Evolutionary conservation across 2,329 filamentous ascomycete genomes (phyloP), one percentile per base, ranked within the genome.

Genomic region (Aspergillus fructus): DNA sequence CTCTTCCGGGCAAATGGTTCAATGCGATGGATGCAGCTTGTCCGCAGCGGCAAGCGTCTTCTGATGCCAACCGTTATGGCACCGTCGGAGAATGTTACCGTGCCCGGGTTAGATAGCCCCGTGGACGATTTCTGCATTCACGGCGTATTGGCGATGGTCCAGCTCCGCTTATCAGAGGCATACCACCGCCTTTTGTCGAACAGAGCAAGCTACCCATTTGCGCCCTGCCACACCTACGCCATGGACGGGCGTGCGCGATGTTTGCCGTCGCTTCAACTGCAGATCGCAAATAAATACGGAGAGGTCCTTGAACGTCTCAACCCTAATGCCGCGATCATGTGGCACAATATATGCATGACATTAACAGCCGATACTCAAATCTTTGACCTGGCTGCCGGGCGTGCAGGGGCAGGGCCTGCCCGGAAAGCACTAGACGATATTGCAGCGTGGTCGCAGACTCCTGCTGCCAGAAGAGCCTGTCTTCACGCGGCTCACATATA

Each of bases 401-500:
- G 80, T 40, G 71, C 75, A 3, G 81, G 81, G 3, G 75, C 81
- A 0, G 70, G 61, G 3, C 76, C 78, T 13, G 81, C 79, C 5
- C 74, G 75, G 4, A 76, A 77, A 45, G 80, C 81, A 1, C 70
- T 83, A 0, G 76, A 81, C 56, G 78, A 81, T 53, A 81, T 83
- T 23, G 73, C 78, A 0, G 66, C 74, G 9, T 83, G 81, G 81
- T 76, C 78, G 0, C 76, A 80, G 59, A 83, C 80, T 1, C 74
- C 79, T 3, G 76, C 79, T 8, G 80, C 81, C 17, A 69, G 81
- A 48, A 68, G 81, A 39, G 78, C 80, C 0, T 80, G 80, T 39
- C 67, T 83, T 0, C 81, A 83, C 59, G 80, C 81, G 4, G 79
- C 80, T 0, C 80, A 83, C 46, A 81, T 79, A 6, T 83, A 79